Evolutionary conservation across 2,329 filamentous ascomycete genomes (phyloP).

Genomic region (Hypoxylon sp.): DNA sequence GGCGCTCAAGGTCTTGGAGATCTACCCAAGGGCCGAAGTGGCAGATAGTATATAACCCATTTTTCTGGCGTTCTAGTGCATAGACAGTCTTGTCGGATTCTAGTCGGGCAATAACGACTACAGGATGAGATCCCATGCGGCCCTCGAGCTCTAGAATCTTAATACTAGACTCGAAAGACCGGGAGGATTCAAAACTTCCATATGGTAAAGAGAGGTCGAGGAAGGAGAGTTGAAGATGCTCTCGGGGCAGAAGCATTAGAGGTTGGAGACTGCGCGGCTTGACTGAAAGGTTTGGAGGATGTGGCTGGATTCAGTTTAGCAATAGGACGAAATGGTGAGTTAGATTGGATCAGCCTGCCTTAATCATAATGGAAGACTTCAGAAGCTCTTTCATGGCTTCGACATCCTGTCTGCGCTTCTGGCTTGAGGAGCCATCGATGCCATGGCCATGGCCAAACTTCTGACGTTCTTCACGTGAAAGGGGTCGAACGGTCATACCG

Average conservation of each 20-base stretch:
- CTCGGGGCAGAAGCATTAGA: constrained; percentile 73
- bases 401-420: constrained; percentile 57
- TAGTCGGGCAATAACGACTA: constrained; percentile 73
- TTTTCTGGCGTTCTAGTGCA: constrained; percentile 75
- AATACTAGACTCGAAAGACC: constrained; percentile 73
- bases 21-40: constrained; percentile 77
- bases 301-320: constrained; percentile 60
- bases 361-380: constrained; percentile 66
- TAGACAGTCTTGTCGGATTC: constrained; percentile 69
- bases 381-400: constrained; percentile 67
- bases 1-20: constrained; percentile 65
- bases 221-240: constrained; percentile 71
- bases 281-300: constrained; percentile 67
- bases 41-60: constrained; percentile 76
- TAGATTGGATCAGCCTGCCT: constrained; percentile 57
- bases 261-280: constrained; percentile 71
- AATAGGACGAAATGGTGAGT: constrained; percentile 28
- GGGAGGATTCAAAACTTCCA: constrained; percentile 66
- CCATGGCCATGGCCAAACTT: constrained; percentile 54
- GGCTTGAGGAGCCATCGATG: constrained; percentile 48
- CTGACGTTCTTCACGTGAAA: constrained; percentile 58
- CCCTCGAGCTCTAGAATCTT: constrained; percentile 75
- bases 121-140: constrained; percentile 68
- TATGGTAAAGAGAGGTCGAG: constrained; percentile 70
- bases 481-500: constrained; percentile 58